Base-by-base conservation (phyloP, 176 grass and related monocot genomes). In the Saccharum spontaneum region DNA sequence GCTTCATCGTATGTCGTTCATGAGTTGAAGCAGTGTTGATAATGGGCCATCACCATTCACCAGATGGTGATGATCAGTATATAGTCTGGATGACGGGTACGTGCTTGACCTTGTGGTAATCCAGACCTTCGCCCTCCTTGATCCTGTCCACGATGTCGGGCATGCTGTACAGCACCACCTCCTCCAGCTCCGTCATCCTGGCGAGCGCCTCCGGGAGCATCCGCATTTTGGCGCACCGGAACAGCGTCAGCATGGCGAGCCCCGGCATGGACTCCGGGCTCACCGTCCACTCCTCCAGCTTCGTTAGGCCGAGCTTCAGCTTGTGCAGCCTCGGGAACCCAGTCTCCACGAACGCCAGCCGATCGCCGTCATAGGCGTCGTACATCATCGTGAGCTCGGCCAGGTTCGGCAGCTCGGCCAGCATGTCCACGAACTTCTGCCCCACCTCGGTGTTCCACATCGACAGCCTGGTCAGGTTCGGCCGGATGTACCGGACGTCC, bases 161-260 rank as follows among this genome's bases (percentile, higher is more conserved):
- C 90, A 92, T 92, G 30, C 71, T 64, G 79, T 80, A 86, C 43
- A 92, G 50, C 72, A 83, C 82, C 26, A 92, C 26, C 87, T 92
- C 90, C 88, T 92, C 73, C 20, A 92, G 90, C 36, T 91, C 82
- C 77, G 4, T 31, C 83, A 86, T 85, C 44, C 76, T 85, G 36
- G 68, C 63, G 40, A 92, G 67, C 16, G 79, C 83, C 65, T 92
- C 76, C 41, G 87, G 90, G 6, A 92, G 81, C 87, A 84, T 82
- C 87, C 80, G 28, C 83, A 90, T 86, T 24, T 39, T 86, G 67
- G 52, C 59, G 41, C 88, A 90, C 72, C 88, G 65, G 52, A 37
- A 77, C 46, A 89, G 66, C 72, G 50, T 90, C 68, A 92, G 79
- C 48, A 44, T 76, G 18, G 40, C 83, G 60, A 92, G 73, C 39